These are phyloP conservation scores for Dalechampia spathulata DNA, from an alignment of 441 rosid genomes.

Conservation along the genomic window DNA sequence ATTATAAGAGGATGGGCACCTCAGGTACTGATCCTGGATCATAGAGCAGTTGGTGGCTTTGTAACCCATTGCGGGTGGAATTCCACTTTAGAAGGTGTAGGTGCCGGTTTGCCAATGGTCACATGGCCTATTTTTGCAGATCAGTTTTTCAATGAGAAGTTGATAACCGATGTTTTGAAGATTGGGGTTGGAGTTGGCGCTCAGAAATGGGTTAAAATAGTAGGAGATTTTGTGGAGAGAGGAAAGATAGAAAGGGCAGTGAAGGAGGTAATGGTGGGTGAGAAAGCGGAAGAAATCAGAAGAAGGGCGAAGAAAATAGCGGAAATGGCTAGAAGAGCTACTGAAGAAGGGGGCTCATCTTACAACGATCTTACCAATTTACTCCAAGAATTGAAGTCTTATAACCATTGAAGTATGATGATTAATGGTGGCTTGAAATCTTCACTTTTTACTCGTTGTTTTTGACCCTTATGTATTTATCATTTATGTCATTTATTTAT, in stretches of 20 bases:
- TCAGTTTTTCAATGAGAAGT: conserved; percentile 24
- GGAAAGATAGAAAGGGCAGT: conserved; percentile 12
- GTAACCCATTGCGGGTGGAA: conserved; percentile 50
- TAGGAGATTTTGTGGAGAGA: not conserved
- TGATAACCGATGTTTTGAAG: conserved; percentile 13
- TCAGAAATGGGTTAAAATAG: conserved; percentile 1
- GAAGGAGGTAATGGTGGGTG: conserved; percentile 10
- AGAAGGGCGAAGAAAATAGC: conserved; percentile 11
- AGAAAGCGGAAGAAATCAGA: conserved; percentile 11
- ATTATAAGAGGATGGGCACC: conserved; percentile 41
- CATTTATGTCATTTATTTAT: too few relatives aligned
- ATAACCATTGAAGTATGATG: not conserved
- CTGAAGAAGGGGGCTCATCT: conserved; percentile 27
- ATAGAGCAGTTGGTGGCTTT: conserved; percentile 27
- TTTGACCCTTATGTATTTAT: too few relatives aligned
- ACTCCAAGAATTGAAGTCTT: conserved; percentile 10
- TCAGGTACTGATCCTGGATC: conserved; percentile 32
- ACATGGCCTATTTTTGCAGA: conserved; percentile 23
- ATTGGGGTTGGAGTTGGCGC: conserved; percentile 22
- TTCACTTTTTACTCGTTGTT: too few relatives aligned
- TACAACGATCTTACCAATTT: conserved; percentile 14
- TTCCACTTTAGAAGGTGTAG: conserved; percentile 31
- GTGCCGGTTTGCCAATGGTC: conserved; percentile 18
- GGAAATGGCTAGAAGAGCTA: conserved; percentile 17
- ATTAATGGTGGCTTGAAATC: too few relatives aligned